Conservation (phyloP, 164 flowering plant species). For the Tinospora cordifolia region DNA sequence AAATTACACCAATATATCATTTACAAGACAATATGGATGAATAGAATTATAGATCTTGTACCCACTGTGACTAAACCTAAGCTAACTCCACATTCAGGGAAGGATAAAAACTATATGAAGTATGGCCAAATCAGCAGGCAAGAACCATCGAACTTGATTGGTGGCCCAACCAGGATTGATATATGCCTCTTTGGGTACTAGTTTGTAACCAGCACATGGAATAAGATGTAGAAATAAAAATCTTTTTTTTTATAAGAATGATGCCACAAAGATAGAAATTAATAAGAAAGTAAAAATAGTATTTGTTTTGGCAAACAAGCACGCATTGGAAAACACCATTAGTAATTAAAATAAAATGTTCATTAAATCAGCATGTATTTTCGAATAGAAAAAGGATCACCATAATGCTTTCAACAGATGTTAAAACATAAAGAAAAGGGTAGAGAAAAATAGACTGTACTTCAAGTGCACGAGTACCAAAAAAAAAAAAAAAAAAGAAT, state of each 20-base stretch:
- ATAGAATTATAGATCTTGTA: too few species aligned
- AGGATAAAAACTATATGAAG: too few species aligned
- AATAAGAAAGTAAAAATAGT: too few species aligned
- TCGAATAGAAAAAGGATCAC: not conserved
- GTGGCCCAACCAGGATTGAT: not conserved
- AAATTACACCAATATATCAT: too few species aligned
- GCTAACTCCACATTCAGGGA: too few species aligned
- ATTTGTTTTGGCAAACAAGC: not conserved
- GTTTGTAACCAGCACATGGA: not conserved
- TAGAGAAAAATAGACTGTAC: not conserved
- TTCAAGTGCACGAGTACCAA: not conserved
- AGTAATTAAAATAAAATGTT: not conserved
- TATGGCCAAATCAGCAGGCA: too few species aligned
- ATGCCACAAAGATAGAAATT: not conserved
- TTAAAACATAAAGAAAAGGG: not conserved
- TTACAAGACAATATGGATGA: too few species aligned
- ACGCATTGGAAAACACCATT: not conserved
- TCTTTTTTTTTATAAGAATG: not conserved
- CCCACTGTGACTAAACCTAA: too few species aligned
- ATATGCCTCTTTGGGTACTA: not conserved
- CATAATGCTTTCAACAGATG: not conserved
- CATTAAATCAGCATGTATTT: not conserved
- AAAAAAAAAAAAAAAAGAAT: slow-evolving; percentile 1
- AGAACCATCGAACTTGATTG: not conserved
- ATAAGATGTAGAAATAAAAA: not conserved